Conservation (phyloP, 2,329 filamentous ascomycete species). For the Botryotinia calthae region DNA sequence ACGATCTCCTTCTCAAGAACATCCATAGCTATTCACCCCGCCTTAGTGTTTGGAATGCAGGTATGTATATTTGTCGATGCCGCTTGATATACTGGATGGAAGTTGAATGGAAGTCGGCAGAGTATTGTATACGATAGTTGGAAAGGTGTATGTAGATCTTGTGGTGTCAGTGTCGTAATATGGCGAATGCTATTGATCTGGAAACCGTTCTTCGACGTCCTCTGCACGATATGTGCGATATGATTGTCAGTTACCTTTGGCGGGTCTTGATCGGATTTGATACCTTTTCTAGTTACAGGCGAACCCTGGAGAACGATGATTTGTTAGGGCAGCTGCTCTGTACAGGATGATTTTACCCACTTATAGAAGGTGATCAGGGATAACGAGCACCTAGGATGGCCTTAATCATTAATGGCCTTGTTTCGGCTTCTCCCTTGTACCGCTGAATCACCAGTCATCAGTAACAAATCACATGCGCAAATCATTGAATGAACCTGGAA, state of each 20-base stretch:
- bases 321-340: not conserved
- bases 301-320: not conserved
- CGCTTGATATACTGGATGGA: not conserved
- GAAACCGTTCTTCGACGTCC: not conserved
- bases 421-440: not conserved
- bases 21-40: slow-evolving; percentile 37
- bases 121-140: not conserved
- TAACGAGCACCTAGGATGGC: not conserved
- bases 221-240: not conserved
- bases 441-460: not conserved
- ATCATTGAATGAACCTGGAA: not conserved
- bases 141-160: not conserved
- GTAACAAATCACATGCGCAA: not conserved
- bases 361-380: not conserved
- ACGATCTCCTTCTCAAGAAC: slow-evolving; percentile 36
- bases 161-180: not conserved
- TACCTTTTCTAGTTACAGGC: not conserved
- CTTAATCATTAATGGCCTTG: not conserved
- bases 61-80: not conserved
- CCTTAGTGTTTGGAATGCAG: slow-evolving; percentile 7
- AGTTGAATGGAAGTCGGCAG: too few species aligned
- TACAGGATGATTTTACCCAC: not conserved
- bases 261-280: slow-evolving; percentile 2
- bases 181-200: not conserved
- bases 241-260: not conserved